phyloP scores from a whole-genome alignment of 495 filamentous ascomycete species.

The Penicillium tannophilum region DNA sequence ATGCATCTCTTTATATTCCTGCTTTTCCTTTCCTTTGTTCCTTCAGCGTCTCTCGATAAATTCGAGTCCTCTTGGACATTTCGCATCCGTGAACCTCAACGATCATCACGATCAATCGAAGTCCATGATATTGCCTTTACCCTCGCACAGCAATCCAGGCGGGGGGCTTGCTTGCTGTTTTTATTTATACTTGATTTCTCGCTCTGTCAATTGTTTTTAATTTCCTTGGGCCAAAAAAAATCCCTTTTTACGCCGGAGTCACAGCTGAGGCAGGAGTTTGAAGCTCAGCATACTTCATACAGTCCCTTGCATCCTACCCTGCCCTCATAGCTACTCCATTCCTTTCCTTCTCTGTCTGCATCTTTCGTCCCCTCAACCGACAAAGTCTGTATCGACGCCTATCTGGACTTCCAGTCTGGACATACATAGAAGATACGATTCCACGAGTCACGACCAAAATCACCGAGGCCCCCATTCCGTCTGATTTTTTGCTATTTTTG shows the following conservation, averaged over 20 bases:
- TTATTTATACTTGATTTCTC: slow-evolving; percentile 1
- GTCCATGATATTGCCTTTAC: not conserved
- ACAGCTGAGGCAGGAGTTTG: not conserved
- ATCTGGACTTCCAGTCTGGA: slow-evolving; percentile 11
- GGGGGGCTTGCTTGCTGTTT: slow-evolving; percentile 14
- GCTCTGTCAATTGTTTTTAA: not conserved
- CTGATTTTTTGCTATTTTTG: not conserved
- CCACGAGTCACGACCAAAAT: slow-evolving; percentile 33
- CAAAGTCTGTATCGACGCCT: slow-evolving; percentile 23
- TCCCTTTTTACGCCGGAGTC: not conserved
- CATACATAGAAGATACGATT: slow-evolving; percentile 35
- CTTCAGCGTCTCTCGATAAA: slow-evolving; percentile 5
- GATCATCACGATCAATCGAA: not conserved
- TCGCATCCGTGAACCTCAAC: slow-evolving; percentile 2
- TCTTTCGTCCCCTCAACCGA: slow-evolving; percentile 12
- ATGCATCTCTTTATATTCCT: not conserved
- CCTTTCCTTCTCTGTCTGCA: not conserved
- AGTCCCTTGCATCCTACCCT: not conserved
- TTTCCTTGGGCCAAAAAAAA: too few relatives aligned
- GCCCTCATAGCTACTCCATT: not conserved
- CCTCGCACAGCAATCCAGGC: slow-evolving; percentile 11
- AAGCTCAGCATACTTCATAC: slow-evolving; percentile 2
- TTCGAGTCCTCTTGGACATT: slow-evolving; percentile 9
- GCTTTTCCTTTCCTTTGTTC: not conserved
- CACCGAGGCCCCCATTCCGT: slow-evolving; percentile 19